Percentiles rank a stretch among this genome's conserved stretches.
phyloP scores from a whole-genome alignment of 805 yeast species.

The Starmerella vitae region DNA sequence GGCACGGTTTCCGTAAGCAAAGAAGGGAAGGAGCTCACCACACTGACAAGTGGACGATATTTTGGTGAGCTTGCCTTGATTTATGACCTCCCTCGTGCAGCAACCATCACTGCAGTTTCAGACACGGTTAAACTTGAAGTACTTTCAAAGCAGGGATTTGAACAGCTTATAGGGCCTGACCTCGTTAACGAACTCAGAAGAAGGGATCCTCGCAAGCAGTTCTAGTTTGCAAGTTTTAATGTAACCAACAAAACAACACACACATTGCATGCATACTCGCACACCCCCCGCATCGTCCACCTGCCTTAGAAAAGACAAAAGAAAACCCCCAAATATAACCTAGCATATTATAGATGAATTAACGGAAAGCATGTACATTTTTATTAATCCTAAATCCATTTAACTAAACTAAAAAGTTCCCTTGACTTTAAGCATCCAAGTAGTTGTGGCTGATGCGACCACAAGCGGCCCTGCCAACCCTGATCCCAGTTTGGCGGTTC shows the following conservation, averaged over 20 bases:
- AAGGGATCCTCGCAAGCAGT: constrained; percentile 49
- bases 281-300: too few relatives aligned
- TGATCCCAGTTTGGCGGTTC: constrained; percentile 70
- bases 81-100: constrained; percentile 86
- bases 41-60: constrained; percentile 69
- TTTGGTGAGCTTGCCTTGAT: constrained; percentile 93
- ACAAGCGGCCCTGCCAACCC: constrained; percentile 84
- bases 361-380: too few relatives aligned
- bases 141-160: constrained; percentile 82
- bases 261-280: too few relatives aligned
- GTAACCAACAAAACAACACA: background rate
- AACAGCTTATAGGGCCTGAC: constrained; percentile 75
- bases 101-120: constrained; percentile 63
- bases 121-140: constrained; percentile 77
- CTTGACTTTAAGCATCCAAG: constrained; percentile 67
- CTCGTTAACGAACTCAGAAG: constrained; percentile 77
- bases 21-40: constrained; percentile 40
- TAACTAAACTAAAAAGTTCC: too few relatives aligned
- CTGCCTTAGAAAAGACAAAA: too few relatives aligned
- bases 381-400: too few relatives aligned
- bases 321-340: too few relatives aligned
- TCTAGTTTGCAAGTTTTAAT: background rate
- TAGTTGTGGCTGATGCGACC: constrained; percentile 57
- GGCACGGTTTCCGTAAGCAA: constrained; percentile 72
- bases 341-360: too few relatives aligned